phyloP scores from a whole-genome alignment of 139 green algal genomes.

The Chlorella sp. region DNA sequence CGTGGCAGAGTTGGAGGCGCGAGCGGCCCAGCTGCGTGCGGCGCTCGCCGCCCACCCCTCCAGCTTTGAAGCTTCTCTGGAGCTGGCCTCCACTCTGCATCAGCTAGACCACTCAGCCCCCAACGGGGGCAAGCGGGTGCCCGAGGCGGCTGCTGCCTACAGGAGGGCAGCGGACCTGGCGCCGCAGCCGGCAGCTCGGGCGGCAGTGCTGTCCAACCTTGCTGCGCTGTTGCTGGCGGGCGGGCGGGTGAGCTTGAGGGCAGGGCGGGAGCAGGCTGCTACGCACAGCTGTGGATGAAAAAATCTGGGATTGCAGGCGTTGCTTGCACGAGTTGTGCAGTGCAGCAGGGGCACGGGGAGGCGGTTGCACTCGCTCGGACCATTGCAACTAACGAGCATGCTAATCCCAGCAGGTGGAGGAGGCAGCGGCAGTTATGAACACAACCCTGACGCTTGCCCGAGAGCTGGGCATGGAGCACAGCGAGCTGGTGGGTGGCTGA shows the following conservation, averaged over 20 bases:
- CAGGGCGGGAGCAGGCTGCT: too few species aligned
- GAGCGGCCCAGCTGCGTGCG: background rate
- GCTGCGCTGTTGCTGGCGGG: slow-evolving; percentile 61
- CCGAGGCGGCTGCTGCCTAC: slow-evolving; percentile 63
- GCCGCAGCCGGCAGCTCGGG: background rate
- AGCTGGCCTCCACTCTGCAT: slow-evolving; percentile 56
- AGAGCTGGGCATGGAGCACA: background rate
- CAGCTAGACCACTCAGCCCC: slow-evolving; percentile 57
- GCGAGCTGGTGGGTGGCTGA: background rate
- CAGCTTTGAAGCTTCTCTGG: slow-evolving; percentile 59
- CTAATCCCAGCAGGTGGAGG: slow-evolving; percentile 14
- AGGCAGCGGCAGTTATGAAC: slow-evolving; percentile 28
- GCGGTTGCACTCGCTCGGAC: too few species aligned
- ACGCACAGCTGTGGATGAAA: too few species aligned
- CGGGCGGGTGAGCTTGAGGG: background rate
- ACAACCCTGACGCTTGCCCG: background rate
- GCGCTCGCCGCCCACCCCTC: background rate
- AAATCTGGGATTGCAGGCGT: too few species aligned
- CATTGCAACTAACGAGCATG: too few species aligned
- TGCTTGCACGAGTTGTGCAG: too few species aligned
- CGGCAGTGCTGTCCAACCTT: slow-evolving; percentile 48
- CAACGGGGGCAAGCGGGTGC: slow-evolving; percentile 58
- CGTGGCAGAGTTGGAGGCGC: background rate
- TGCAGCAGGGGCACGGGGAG: too few species aligned
- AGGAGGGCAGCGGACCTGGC: slow-evolving; percentile 38